phyloP scores from a whole-genome alignment of 345 rosid genomes.

The Eucalyptus urophylla region DNA sequence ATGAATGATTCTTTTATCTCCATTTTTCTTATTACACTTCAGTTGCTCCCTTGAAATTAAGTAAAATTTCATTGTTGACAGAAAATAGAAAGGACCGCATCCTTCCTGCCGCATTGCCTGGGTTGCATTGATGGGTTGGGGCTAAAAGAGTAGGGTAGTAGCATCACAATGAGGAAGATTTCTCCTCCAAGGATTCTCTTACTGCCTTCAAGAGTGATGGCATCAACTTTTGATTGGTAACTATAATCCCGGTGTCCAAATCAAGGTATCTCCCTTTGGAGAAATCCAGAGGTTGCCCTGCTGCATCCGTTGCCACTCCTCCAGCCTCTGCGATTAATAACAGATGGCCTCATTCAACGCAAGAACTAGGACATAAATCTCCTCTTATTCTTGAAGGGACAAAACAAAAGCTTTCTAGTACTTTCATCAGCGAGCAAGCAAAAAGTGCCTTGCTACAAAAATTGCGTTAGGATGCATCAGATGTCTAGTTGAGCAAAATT shows the following conservation, averaged over 20 bases:
- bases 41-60: background rate
- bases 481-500: background rate
- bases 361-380: background rate
- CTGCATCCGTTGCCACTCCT: conserved; percentile 66
- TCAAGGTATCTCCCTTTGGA: conserved; percentile 76
- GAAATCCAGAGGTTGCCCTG: conserved; percentile 73
- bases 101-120: background rate
- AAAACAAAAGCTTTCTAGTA: background rate
- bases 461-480: background rate
- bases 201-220: conserved; percentile 74
- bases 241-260: conserved; percentile 70
- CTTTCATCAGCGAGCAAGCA: background rate
- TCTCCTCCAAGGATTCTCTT: conserved; percentile 57
- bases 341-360: background rate
- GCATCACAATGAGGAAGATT: conserved; percentile 24
- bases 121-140: background rate
- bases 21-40: background rate
- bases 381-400: background rate
- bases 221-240: conserved; percentile 74
- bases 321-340: conserved; percentile 65
- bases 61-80: background rate
- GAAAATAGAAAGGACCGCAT: background rate
- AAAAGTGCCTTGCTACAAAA: background rate
- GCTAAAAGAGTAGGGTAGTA: background rate
- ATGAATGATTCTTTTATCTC: background rate